Conservation (phyloP, 208 protist genomes). For the Acanthamoeba healyi region DNA sequence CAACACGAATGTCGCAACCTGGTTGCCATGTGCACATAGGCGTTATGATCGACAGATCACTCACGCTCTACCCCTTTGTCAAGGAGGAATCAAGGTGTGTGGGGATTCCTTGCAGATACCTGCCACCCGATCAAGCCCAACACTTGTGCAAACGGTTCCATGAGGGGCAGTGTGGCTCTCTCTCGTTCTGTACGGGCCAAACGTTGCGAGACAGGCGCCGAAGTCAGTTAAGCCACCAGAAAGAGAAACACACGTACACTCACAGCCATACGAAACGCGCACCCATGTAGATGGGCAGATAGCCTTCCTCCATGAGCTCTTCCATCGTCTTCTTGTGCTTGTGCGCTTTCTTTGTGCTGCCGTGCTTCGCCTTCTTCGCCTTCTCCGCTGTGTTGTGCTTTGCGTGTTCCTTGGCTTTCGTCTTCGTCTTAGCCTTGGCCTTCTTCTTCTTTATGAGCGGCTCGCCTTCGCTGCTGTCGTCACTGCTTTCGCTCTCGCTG, state of each 20-base stretch:
- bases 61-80: no score
- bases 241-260: no score
- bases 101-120: not conserved
- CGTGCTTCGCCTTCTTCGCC: not conserved
- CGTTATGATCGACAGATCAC: not conserved
- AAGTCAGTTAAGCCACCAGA: not conserved
- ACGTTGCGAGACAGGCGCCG: no score
- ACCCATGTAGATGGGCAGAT: conserved; percentile 14
- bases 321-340: not conserved
- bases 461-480: not conserved
- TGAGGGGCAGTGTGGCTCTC: not conserved
- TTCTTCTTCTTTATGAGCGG: not conserved
- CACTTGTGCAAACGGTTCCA: conserved; percentile 22
- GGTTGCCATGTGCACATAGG: not conserved
- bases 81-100: no score
- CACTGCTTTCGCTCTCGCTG: not conserved
- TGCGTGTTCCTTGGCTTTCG: not conserved
- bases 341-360: not conserved
- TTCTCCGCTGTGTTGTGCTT: not conserved
- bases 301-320: not conserved
- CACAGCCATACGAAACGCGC: not conserved
- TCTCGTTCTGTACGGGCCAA: not conserved
- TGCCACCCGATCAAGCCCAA: conserved; percentile 26
- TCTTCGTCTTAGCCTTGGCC: not conserved
- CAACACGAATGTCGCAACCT: conserved; percentile 2